These are phyloP conservation scores for Pichia exigua DNA, from an alignment of 805 yeast species.

Conservation along the genomic window DNA sequence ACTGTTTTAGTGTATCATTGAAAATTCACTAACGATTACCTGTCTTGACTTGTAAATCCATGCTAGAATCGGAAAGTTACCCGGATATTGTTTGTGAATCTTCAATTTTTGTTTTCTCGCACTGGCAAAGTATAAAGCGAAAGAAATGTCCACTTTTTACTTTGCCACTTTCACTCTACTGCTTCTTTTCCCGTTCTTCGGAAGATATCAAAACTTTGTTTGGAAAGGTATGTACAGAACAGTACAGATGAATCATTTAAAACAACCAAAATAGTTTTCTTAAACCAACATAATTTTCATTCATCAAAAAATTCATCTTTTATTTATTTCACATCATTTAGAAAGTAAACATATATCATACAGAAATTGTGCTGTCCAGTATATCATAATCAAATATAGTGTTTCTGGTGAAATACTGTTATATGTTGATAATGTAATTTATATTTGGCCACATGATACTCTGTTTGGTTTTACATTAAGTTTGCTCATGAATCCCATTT, in stretches of 20 bases:
- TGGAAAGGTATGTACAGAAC: not conserved
- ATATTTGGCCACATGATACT: constrained; percentile 6
- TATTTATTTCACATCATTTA: not conserved
- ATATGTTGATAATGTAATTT: not conserved
- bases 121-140: not conserved
- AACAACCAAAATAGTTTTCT: not conserved
- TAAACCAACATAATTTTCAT: not conserved
- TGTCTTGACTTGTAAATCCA: not conserved
- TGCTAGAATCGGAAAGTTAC: not conserved
- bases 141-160: not conserved
- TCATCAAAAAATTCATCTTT: too few relatives aligned
- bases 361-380: constrained; percentile 8
- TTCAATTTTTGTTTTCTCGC: not conserved
- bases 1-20: not conserved
- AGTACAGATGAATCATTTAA: not conserved
- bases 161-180: too few relatives aligned
- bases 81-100: not conserved
- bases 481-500: constrained; percentile 35
- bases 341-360: not conserved
- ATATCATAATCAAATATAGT: not conserved
- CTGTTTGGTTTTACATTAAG: not conserved
- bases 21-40: not conserved
- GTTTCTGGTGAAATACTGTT: constrained; percentile 7
- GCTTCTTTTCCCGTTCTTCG: not conserved
- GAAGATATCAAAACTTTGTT: not conserved